Conservation (phyloP, 2,329 filamentous ascomycete species). For the Sporothrix schenckii region DNA sequence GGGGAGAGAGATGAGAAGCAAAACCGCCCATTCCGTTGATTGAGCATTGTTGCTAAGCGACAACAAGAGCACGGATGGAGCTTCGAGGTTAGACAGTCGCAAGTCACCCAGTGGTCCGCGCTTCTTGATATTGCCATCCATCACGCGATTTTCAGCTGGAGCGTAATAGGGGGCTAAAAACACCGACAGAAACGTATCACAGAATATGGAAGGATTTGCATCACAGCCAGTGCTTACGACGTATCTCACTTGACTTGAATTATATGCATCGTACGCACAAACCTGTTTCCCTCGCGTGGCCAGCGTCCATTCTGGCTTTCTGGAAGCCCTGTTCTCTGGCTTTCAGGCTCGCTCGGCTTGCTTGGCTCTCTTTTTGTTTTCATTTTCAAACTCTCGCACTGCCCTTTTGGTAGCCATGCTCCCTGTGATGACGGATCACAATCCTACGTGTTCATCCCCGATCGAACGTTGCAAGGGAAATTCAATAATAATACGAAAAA, state of each 20-base stretch:
- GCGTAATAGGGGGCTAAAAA: background rate
- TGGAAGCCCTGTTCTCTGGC: background rate
- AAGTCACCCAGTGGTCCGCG: background rate
- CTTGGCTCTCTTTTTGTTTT: background rate
- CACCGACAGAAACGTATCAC: background rate
- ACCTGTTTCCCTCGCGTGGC: conserved; percentile 5
- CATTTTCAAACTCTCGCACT: background rate
- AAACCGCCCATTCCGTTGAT: background rate
- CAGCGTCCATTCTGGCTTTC: background rate
- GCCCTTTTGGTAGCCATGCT: background rate
- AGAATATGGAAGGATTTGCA: background rate
- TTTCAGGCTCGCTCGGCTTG: background rate
- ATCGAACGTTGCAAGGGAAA: background rate
- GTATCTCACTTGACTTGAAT: background rate
- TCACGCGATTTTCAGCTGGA: conserved; percentile 19
- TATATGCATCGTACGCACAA: background rate
- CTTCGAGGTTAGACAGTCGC: background rate
- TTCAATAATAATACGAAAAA: background rate
- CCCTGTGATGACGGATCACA: conserved; percentile 13
- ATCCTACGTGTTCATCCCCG: conserved; percentile 15
- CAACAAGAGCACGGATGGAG: background rate
- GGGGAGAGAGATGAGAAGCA: background rate
- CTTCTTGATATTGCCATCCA: background rate
- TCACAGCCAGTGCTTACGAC: background rate
- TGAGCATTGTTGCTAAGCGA: background rate